Base-by-base conservation (phyloP, 345 rosid genomes). In the Isatis tinctoria region DNA sequence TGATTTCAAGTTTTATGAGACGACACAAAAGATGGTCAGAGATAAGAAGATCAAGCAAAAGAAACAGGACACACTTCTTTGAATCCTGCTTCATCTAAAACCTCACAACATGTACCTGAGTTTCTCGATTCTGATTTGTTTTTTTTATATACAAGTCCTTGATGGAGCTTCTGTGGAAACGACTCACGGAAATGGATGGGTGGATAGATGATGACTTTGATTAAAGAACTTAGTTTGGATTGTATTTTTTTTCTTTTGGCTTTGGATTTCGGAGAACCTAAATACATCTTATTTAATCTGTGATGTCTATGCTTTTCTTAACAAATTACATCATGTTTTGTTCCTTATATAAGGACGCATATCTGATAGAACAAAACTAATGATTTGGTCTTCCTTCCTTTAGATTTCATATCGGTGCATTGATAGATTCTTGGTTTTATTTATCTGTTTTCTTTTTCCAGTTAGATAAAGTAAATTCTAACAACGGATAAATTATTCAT, bases 1-100 rank as follows among this genome's bases (percentile, higher is more conserved):
- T 76, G 92, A 87, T 76, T 85, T 84, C 74, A 88, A 68, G 60
- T 87, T 87, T 16, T 87, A 87, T 32, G 92, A 87, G 70, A 66
- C 66, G 3, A 85, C 87, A 2, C 79, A 81, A 51, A 83, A 72
- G 81, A 73, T 75, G 36, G 80, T 87, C 69, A 83, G 69, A 74
- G 86, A 85, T 45, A 85, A 81, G 56, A 87, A 83, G 82, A 72
- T 72, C 4, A 87, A 83, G 78, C 83, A 78, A 37, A 84, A 77
- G 80, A 77, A 77, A 77, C 80, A 77, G 80, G 80, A n/a, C 10
- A 27, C 20, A 4, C 3, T n/a, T 64, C 3, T 24, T 12, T 33
- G 0, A 66, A 67, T n/a, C n/a, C 16, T 49, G 32, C 28, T 24
- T 51, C 28, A 49, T 62, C 62, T 22, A 41, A 28, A 3, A 14